Evolutionary conservation across 1,139 yeast genomes (phyloP).

Genomic region (Geotrichum fermentans): DNA sequence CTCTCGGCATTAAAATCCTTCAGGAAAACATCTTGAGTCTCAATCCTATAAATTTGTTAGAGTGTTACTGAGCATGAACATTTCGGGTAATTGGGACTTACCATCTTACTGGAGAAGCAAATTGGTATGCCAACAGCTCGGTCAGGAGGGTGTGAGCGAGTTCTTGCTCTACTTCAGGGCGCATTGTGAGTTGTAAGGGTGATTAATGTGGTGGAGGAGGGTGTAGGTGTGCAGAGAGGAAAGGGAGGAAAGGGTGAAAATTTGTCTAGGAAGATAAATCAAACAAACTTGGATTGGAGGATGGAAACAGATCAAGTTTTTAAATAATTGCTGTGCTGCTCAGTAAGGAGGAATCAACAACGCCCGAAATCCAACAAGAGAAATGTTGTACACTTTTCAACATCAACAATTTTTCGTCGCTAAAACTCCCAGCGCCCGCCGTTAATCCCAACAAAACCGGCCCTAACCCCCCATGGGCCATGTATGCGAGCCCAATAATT

Average conservation of each 20-base stretch:
- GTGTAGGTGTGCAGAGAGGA: neutral
- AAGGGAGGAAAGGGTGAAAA: neutral
- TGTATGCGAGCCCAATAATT: no score
- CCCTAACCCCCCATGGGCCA: no score
- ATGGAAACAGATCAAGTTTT: neutral
- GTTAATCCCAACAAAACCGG: neutral
- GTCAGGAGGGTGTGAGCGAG: slow-evolving; percentile 90
- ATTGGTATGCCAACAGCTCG: slow-evolving; percentile 94
- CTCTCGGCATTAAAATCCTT: slow-evolving; percentile 93
- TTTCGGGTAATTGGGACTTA: slow-evolving; percentile 25
- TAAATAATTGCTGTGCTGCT: neutral
- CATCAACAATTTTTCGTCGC: no score
- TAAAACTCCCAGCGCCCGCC: neutral
- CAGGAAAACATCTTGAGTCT: slow-evolving; percentile 95
- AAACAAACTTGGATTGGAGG: neutral
- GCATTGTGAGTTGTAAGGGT: slow-evolving; percentile 47
- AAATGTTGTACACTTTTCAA: neutral
- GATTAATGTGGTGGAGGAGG: neutral
- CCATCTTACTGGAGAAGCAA: slow-evolving; percentile 99
- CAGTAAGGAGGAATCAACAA: no score
- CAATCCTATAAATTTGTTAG: slow-evolving; percentile 47
- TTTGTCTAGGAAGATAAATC: neutral
- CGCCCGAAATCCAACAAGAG: neutral
- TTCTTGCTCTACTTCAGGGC: slow-evolving; percentile 97
- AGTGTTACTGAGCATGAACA: neutral